phyloP scores from a whole-genome alignment of 2,329 filamentous ascomycete genomes.

The Penicillium fuscoglaucum region DNA sequence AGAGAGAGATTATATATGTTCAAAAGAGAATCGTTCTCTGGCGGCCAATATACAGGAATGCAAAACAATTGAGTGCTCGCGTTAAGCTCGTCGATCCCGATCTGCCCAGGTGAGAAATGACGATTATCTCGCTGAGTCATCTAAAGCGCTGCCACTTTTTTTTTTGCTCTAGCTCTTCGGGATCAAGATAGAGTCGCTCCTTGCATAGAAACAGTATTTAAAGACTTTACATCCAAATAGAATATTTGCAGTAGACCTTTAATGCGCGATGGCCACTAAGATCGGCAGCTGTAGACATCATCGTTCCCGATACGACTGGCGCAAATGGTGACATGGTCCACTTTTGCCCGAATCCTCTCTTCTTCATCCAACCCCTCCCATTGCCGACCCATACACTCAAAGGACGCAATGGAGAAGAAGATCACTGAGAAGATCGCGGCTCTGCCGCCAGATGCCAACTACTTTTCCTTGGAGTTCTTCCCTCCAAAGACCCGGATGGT shows the following conservation, averaged over 20 bases:
- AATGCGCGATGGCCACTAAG: slow-evolving; percentile 15
- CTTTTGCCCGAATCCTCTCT: slow-evolving; percentile 24
- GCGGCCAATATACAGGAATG: not conserved
- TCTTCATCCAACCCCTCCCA: slow-evolving; percentile 20
- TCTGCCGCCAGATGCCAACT: slow-evolving; percentile 75
- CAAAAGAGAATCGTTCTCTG: not conserved
- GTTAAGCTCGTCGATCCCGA: slow-evolving; percentile 4
- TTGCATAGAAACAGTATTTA: slow-evolving; percentile 1
- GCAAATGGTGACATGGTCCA: slow-evolving; percentile 22
- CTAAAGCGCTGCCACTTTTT: not conserved
- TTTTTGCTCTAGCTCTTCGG: not conserved
- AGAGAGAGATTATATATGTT: not conserved
- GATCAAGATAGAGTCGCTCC: not conserved
- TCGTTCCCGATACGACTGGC: slow-evolving; percentile 21
- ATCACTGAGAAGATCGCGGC: slow-evolving; percentile 95
- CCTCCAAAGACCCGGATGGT: slow-evolving; percentile 93
- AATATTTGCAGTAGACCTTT: not conserved
- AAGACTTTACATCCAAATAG: not conserved
- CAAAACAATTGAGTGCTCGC: not conserved
- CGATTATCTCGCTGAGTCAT: slow-evolving; percentile 11
- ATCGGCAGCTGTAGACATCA: slow-evolving; percentile 22
- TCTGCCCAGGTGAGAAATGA: not conserved
- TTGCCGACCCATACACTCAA: slow-evolving; percentile 16
- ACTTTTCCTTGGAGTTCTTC: slow-evolving; percentile 99
- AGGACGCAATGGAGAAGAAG: slow-evolving; percentile 71